Conservation (phyloP, 2,329 filamentous ascomycete species). For the Fusarium azukiicola region DNA sequence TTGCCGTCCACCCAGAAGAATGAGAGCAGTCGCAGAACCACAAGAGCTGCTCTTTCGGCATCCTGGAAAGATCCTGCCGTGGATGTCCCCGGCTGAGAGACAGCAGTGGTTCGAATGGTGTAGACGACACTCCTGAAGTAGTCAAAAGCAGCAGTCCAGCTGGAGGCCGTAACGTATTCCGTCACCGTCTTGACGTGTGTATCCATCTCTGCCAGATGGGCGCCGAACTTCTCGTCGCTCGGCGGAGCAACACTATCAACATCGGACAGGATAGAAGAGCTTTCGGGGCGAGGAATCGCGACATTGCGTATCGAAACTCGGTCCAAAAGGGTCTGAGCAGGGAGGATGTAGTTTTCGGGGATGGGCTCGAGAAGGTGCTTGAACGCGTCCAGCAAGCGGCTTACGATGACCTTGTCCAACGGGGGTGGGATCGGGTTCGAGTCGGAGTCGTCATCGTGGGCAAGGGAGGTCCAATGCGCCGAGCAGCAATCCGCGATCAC, state of each 20-base stretch:
- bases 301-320: conserved; percentile 66
- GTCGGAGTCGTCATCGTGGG: conserved; percentile 52
- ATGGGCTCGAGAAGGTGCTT: conserved; percentile 79
- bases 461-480: conserved; percentile 76
- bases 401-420: conserved; percentile 74
- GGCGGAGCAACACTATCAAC: conserved; percentile 36
- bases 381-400: conserved; percentile 76
- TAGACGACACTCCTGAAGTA: conserved; percentile 77
- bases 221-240: conserved; percentile 54
- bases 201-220: conserved; percentile 72
- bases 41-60: conserved; percentile 74
- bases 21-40: conserved; percentile 78
- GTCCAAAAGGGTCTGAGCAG: conserved; percentile 78
- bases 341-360: conserved; percentile 77
- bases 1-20: conserved; percentile 83
- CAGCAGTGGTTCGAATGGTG: conserved; percentile 69
- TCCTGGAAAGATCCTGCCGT: conserved; percentile 65
- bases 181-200: conserved; percentile 76
- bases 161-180: conserved; percentile 83
- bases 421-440: conserved; percentile 58
- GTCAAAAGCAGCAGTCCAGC: conserved; percentile 80
- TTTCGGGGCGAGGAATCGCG: conserved; percentile 58
- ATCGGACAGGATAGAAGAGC: conserved; percentile 42
- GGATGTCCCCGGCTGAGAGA: conserved; percentile 63
- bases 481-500: conserved; percentile 83